Evolutionary conservation across 352 stramenopile genomes (phyloP).

Genomic region (Phytophthora hibernalis): DNA sequence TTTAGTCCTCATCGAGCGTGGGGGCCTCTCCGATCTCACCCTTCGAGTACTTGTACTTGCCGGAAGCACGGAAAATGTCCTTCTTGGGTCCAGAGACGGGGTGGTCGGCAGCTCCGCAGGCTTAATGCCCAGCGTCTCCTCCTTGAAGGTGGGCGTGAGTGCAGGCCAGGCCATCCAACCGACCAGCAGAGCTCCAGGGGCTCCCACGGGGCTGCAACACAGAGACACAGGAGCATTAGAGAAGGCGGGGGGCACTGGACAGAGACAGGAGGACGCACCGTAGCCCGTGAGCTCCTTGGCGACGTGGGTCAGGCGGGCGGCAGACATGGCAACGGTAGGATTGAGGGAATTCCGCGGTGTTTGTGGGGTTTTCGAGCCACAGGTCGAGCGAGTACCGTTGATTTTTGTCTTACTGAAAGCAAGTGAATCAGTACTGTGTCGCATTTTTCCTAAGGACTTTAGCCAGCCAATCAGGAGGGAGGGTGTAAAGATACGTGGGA

Average conservation of each 20-base stretch:
- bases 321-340: constrained; percentile 23
- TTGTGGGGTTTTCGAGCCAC: background rate
- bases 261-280: constrained; percentile 42
- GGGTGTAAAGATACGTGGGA: too few species aligned
- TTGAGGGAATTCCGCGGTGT: constrained; percentile 23
- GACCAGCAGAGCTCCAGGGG: constrained; percentile 52
- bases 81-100: constrained; percentile 32
- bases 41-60: constrained; percentile 87
- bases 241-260: background rate
- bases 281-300: constrained; percentile 58
- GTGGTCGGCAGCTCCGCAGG: constrained; percentile 29
- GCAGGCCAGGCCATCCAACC: constrained; percentile 79
- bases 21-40: constrained; percentile 78
- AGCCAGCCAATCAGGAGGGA: too few species aligned
- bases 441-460: too few species aligned
- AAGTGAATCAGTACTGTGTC: too few species aligned
- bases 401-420: too few species aligned
- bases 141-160: constrained; percentile 76
- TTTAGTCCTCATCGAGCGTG: constrained; percentile 71
- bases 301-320: constrained; percentile 50
- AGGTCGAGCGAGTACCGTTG: background rate
- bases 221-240: background rate
- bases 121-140: constrained; percentile 73
- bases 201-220: constrained; percentile 55
- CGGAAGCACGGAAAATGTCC: constrained; percentile 52